These are phyloP conservation scores for Baudoinia panamericana DNA, from an alignment of 495 filamentous ascomycete genomes.

Conservation along the genomic window DNA sequence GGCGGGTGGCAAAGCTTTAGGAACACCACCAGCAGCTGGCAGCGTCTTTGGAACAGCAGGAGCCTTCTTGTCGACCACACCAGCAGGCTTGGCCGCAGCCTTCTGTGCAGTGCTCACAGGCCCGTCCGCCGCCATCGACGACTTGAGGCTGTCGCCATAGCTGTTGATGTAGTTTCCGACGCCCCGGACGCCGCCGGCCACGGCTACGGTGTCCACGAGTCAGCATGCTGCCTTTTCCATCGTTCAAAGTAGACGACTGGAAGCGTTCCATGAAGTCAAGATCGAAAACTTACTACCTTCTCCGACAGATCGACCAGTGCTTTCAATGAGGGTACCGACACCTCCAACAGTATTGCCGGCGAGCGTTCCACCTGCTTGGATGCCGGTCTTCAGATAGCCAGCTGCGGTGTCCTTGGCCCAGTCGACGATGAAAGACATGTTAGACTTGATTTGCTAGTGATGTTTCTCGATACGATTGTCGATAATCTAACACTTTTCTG, in stretches of 20 bases:
- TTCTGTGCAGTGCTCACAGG: constrained; percentile 12
- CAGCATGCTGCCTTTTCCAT: neutral
- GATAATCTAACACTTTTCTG: no score
- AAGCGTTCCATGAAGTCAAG: no score
- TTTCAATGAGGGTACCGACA: constrained; percentile 14
- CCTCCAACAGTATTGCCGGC: constrained; percentile 18
- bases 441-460: no score
- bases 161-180: constrained; percentile 17
- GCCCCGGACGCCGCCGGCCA: constrained; percentile 14
- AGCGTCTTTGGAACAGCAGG: constrained; percentile 2
- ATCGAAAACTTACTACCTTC: constrained; percentile 14
- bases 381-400: constrained; percentile 15
- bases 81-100: constrained; percentile 8
- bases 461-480: no score
- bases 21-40: constrained; percentile 1
- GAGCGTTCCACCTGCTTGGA: constrained; percentile 16
- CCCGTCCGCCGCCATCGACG: constrained; percentile 14
- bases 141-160: constrained; percentile 17
- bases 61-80: neutral
- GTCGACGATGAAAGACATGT: constrained; percentile 12
- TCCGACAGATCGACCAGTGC: constrained; percentile 4
- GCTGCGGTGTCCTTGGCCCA: constrained; percentile 12
- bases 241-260: no score
- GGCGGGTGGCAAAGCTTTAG: constrained; percentile 10
- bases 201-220: constrained; percentile 1